These are phyloP conservation scores for Phlebiopsis gigantea DNA, from an alignment of 768 basidiomycete species.

Conservation along the genomic window DNA sequence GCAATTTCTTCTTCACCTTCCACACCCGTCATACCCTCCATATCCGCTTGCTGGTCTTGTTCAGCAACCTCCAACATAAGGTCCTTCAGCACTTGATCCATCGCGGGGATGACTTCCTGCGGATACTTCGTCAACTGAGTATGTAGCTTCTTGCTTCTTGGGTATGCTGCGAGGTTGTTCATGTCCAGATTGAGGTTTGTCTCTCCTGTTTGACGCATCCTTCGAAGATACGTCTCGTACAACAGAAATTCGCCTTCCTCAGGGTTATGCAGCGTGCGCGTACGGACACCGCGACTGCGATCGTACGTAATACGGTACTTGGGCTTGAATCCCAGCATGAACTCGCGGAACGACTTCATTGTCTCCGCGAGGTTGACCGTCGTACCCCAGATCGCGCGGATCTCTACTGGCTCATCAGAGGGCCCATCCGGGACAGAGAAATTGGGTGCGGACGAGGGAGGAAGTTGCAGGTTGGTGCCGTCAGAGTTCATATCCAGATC, in stretches of 20 bases:
- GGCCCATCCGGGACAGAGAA: constrained; percentile 59
- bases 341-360: constrained; percentile 86
- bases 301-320: constrained; percentile 81
- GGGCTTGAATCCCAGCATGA: constrained; percentile 87
- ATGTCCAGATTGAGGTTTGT: constrained; percentile 91
- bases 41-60: constrained; percentile 63
- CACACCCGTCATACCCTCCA: constrained; percentile 71
- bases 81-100: constrained; percentile 96
- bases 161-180: constrained; percentile 80
- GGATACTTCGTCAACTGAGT: constrained; percentile 88
- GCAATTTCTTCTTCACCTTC: constrained; percentile 82
- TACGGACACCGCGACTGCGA: constrained; percentile 49
- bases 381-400: constrained; percentile 96
- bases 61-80: constrained; percentile 86
- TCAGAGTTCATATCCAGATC: constrained; percentile 51
- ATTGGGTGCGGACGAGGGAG: constrained; percentile 47
- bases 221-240: constrained; percentile 78
- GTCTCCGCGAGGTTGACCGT: constrained; percentile 89
- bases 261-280: constrained; percentile 48
- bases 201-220: constrained; percentile 89
- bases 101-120: constrained; percentile 93
- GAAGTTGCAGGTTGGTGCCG: constrained; percentile 49
- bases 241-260: constrained; percentile 62
- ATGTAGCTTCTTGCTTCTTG: constrained; percentile 77
- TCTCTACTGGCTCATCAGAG: constrained; percentile 75